Conservation (phyloP, 257 asterid species). For the Prunella vulgaris region DNA sequence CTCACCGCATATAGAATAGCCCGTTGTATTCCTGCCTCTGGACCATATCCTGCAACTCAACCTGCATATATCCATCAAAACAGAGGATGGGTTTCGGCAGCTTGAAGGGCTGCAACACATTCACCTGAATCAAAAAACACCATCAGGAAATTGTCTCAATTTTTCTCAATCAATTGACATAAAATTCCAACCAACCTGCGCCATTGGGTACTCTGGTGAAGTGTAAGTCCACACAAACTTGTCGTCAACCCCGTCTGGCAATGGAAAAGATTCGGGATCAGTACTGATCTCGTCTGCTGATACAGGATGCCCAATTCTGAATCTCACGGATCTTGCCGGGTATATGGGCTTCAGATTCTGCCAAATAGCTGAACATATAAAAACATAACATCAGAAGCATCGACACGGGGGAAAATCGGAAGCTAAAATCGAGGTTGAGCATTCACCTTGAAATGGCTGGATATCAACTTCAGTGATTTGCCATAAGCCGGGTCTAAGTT, state of each 20-base stretch:
- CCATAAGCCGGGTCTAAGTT: constrained; percentile 46
- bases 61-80: constrained; percentile 65
- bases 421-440: not conserved
- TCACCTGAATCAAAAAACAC: constrained; percentile 44
- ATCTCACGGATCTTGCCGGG: constrained; percentile 61
- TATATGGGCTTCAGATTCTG: constrained; percentile 56
- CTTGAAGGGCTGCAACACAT: constrained; percentile 65
- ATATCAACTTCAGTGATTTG: constrained; percentile 61
- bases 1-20: constrained; percentile 68
- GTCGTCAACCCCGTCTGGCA: too few relatives aligned
- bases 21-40: constrained; percentile 62
- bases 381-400: not conserved
- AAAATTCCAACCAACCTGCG: constrained; percentile 45
- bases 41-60: constrained; percentile 65
- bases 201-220: constrained; percentile 63
- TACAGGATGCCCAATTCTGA: constrained; percentile 68
- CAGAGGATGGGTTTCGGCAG: constrained; percentile 73
- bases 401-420: not conserved
- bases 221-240: constrained; percentile 72
- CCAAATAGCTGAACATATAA: constrained; percentile 50
- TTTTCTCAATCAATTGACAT: too few relatives aligned
- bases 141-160: too few relatives aligned
- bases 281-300: too few relatives aligned
- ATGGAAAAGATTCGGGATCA: too few relatives aligned
- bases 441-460: constrained; percentile 75